These are phyloP conservation scores for Catharanthus roseus DNA, from an alignment of 257 asterid genomes.

Conservation along the genomic window DNA sequence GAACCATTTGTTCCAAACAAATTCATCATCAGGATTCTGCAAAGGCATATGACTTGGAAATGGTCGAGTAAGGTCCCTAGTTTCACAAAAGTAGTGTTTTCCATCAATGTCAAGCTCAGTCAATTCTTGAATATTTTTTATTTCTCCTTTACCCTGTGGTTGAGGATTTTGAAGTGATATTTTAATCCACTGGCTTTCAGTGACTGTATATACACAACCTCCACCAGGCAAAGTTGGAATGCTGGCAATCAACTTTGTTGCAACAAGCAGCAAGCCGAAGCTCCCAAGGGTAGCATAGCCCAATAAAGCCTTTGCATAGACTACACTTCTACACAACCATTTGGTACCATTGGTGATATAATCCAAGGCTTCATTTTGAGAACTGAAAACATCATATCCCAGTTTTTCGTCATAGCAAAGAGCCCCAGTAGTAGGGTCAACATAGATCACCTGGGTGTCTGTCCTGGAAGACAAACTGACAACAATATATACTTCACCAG, in stretches of 20 bases:
- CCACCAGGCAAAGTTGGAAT: conserved; percentile 94
- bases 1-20: conserved; percentile 97
- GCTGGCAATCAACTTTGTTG: conserved; percentile 67
- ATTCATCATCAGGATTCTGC: conserved; percentile 83
- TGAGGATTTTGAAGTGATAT: conserved; percentile 85
- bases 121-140: conserved; percentile 77
- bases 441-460: conserved; percentile 90
- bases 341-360: conserved; percentile 71
- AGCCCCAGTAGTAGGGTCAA: conserved; percentile 95
- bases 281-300: conserved; percentile 93
- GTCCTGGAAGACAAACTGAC: conserved; percentile 70
- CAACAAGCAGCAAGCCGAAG: conserved; percentile 70
- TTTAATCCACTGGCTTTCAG: conserved; percentile 94
- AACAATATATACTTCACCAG: conserved; percentile 81
- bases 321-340: conserved; percentile 59
- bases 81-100: conserved; percentile 86
- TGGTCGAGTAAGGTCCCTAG: conserved; percentile 89
- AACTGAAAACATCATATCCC: conserved; percentile 72
- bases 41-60: conserved; percentile 90
- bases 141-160: conserved; percentile 83
- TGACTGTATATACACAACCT: conserved; percentile 74
- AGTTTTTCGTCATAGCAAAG: conserved; percentile 55
- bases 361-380: conserved; percentile 81
- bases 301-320: conserved; percentile 73
- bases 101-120: conserved; percentile 93